Base-by-base conservation (phyloP, 2,329 filamentous ascomycete species). In the Neofusicoccum ribis region DNA sequence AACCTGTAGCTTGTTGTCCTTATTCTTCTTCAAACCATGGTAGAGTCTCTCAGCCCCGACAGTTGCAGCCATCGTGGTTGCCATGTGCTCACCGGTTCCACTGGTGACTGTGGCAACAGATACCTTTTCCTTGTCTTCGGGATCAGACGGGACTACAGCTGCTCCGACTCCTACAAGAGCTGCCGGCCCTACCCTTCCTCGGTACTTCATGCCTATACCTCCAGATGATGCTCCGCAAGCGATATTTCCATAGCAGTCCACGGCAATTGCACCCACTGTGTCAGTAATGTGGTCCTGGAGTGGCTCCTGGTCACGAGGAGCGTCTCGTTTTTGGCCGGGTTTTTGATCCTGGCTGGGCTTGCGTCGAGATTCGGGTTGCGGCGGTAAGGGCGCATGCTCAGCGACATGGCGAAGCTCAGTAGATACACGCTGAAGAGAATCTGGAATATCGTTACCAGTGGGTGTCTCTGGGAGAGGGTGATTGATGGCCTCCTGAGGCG, bases 181-280 rank as follows among this genome's bases (percentile, higher is more conserved):
- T 39, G 95, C 96, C 37, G 95, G 95, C 0, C 95, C 96, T 68
- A 97, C 86, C 41, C 95, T 90, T 5, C 95, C 96, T 67, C 88
- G 88, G 77, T 97, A 93, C 76, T 99, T 99, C 94, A 99, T 97
- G 34, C 95, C 94, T 74, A 99, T 99, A 1, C 95, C 95, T 5
- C 95, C 95, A 15, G 96, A 99, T 1, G 95, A 99, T 1, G 95
- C 97, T 15, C 91, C 95, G 3, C 94, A 95, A 4, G 96, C 94
- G 73, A 99, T 97, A 66, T 90, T 89, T 15, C 95, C 95, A 70
- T 85, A 86, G 58, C 86, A 85, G 73, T 99, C 95, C 68, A 99
- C 89, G 11, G 93, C 95, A 73, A 99, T 97, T 34, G 93, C 95
- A 50, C 96, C 95, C 66, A 99, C 93, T 12, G 95, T 99, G 80